Evolutionary conservation across 1,284 basidiomycete genomes (phyloP), one percentile per base, ranked within the genome.

Genomic region (Caloboletus firmus): DNA sequence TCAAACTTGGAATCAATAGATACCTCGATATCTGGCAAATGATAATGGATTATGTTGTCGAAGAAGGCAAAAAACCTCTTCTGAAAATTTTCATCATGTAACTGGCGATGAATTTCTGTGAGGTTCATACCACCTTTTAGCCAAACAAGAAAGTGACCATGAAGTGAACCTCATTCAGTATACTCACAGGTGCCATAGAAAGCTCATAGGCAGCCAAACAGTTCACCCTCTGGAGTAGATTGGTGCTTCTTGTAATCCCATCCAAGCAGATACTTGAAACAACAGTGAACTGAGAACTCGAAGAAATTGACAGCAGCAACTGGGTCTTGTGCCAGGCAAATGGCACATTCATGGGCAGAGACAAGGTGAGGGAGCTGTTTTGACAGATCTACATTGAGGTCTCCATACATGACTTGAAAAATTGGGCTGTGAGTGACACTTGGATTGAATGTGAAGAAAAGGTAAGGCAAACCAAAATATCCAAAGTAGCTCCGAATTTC

Each of bases 81-180:
- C 10, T 61, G 49, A 43, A 35, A 60, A 1, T 6, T 1, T 4
- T 11, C 6, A 5, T 61, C 43, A 11, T 1, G 22, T 0, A 52
- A n/a, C 2, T 13, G 13, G 0, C 5, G 1, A 40, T 61, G 59
- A 15, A 61, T 24, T 7, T 51, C 40, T 1, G 46, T n/a, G 0
- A 55, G 55, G 26, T 60, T 60, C 0, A 10, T 0, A 0, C 51
- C 52, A n/a, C 52, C 50, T 18, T 26, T 2, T 4, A 61, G 8
- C 53, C 59, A 61, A 7, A 61, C 8, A 3, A 61, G 44, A 44
- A 61, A 61, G 10, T 61, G 59, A 1, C 56, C 53, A 37, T 61
- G 59, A 0, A 61, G 30, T 1, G 22, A 50, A 1, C 59, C 59
- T 4, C 37, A 13, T 13, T 61, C 59, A 11, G 56, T 61, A 12